Conservation (phyloP, 257 asterid species). For the Petunia axillaris region DNA sequence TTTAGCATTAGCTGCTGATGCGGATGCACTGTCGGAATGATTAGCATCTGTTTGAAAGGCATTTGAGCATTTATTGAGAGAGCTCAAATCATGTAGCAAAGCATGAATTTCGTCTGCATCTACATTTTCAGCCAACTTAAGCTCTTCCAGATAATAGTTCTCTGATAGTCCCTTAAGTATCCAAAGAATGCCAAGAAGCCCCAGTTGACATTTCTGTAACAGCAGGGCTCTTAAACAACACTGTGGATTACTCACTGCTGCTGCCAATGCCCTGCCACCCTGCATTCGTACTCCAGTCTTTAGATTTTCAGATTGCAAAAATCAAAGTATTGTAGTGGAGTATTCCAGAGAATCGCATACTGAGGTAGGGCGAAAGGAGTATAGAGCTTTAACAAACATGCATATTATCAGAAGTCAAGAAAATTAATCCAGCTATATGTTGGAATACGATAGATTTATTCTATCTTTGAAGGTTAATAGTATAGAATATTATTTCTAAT, state of each 20-base stretch:
- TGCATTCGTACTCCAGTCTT: constrained; percentile 41
- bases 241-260: constrained; percentile 56
- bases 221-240: constrained; percentile 65
- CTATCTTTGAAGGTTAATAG: neutral
- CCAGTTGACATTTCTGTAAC: constrained; percentile 69
- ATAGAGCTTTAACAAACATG: neutral
- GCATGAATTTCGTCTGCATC: constrained; percentile 40
- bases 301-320: constrained; percentile 31
- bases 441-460: neutral
- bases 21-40: neutral
- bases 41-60: constrained; percentile 25
- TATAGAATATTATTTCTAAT: neutral
- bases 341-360: neutral
- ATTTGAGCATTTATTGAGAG: constrained; percentile 31
- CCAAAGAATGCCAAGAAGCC: constrained; percentile 55
- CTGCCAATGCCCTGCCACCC: constrained; percentile 74
- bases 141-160: constrained; percentile 70
- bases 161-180: constrained; percentile 61
- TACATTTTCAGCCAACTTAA: constrained; percentile 77
- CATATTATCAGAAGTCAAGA: neutral
- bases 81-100: constrained; percentile 28
- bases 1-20: constrained; percentile 26
- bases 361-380: neutral
- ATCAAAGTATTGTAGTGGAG: neutral
- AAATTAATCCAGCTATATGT: neutral